Percentiles rank a stretch among this genome's conserved stretches.
Conservation (phyloP, 306 rosid species). For the Vigna nakashimae region DNA sequence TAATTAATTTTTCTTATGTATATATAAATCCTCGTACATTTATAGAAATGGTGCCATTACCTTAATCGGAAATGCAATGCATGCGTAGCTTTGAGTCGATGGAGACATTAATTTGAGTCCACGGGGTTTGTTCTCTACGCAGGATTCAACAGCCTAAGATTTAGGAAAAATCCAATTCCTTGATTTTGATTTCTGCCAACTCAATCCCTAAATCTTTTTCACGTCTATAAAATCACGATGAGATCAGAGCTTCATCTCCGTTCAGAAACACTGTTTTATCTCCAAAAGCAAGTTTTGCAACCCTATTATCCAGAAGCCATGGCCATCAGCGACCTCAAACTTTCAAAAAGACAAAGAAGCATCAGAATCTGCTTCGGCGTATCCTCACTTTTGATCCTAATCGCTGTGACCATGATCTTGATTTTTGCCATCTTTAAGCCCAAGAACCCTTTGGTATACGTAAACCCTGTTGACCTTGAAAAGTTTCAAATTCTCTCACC, state of each 20-base stretch:
- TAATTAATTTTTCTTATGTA: no score
- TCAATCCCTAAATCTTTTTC: background rate
- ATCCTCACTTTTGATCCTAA: constrained; percentile 35
- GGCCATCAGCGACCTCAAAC: constrained; percentile 45
- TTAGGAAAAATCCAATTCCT: constrained; percentile 42
- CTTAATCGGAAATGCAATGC: background rate
- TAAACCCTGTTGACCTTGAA: constrained; percentile 44
- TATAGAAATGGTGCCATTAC: background rate
- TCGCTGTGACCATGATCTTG: constrained; percentile 35
- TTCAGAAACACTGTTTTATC: background rate
- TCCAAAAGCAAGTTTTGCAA: background rate
- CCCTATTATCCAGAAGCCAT: constrained; percentile 25
- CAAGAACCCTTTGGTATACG: constrained; percentile 46
- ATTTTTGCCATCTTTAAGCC: constrained; percentile 54
- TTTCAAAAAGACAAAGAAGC: background rate
- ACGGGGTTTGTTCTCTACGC: background rate
- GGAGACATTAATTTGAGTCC: background rate
- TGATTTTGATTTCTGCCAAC: constrained; percentile 42
- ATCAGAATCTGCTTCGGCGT: constrained; percentile 48
- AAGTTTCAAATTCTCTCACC: constrained; percentile 4
- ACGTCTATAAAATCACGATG: constrained; percentile 14
- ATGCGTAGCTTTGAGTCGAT: background rate
- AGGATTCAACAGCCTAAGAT: constrained; percentile 24
- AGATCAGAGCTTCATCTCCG: background rate
- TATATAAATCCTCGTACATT: background rate